These are phyloP conservation scores for Melampsora occidentalis DNA, from an alignment of 1,284 basidiomycete genomes.

Conservation along the genomic window DNA sequence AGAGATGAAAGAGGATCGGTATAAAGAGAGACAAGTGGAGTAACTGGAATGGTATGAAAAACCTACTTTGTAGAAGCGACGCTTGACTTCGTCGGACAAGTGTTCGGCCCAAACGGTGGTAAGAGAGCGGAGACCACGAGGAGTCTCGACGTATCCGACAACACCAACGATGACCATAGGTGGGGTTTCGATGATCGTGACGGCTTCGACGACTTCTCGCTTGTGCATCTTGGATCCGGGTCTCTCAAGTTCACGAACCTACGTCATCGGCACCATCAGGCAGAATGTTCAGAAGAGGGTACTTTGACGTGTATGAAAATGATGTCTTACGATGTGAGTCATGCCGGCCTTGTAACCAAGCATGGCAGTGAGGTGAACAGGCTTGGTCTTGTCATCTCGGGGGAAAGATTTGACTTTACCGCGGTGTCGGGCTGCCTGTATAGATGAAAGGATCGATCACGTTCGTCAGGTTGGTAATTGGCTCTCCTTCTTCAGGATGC, in stretches of 20 bases:
- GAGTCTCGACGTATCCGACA: slow-evolving; percentile 99
- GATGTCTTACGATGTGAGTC: slow-evolving; percentile 75
- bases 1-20: slow-evolving; percentile 39
- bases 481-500: slow-evolving; percentile 25
- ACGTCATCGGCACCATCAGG: neutral
- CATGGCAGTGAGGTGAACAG: slow-evolving; percentile 94
- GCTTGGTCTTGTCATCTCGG: slow-evolving; percentile 99
- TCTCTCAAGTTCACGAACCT: slow-evolving; percentile 91
- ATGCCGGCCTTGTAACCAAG: slow-evolving; percentile 99
- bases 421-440: slow-evolving; percentile 83
- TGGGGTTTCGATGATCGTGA: slow-evolving; percentile 93
- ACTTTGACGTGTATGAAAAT: neutral
- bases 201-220: slow-evolving; percentile 97
- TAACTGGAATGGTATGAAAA: neutral
- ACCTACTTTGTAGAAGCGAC: slow-evolving; percentile 86
- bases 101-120: slow-evolving; percentile 69
- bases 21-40: neutral
- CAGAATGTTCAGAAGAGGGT: neutral
- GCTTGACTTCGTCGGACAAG: slow-evolving; percentile 80
- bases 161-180: slow-evolving; percentile 97
- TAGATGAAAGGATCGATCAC: neutral
- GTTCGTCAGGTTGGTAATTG: slow-evolving; percentile 2
- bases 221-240: slow-evolving; percentile 99
- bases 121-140: slow-evolving; percentile 87
- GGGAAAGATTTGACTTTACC: slow-evolving; percentile 99